Base-by-base conservation (phyloP, 2,329 filamentous ascomycete species). In the Epichloe scottii region DNA sequence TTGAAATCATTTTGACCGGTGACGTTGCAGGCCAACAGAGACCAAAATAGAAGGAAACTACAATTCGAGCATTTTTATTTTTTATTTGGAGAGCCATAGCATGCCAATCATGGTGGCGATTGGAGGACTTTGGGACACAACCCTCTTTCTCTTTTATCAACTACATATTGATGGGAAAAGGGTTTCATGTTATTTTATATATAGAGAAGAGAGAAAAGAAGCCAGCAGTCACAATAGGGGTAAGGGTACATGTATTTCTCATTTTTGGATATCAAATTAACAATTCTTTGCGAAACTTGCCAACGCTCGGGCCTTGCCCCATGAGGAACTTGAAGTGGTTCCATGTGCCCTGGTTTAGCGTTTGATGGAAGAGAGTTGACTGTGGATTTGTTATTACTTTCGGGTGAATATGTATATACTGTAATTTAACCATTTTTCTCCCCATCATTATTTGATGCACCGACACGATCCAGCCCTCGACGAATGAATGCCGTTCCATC, bases 1-100 rank as follows among this genome's bases (percentile, higher is more conserved):
- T 53, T 68, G 65, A n/a, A 48, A 11, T 14, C 1, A 2, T 3
- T 23, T 46, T 46, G 14, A 38, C 11, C 17, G 33, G 37, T 42
- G 46, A 42, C 37, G 51, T 46, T 46, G 51, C 46, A 26, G 49
- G 49, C 42, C 49, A 43, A 51, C 49, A 19, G 42, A 11, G 19
- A 17, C 44, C 30, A 26, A 14, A 14, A 34, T 21, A 21, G n/a
- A 48, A 10, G 15, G 6, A 43, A 43, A 42, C 3, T n/a, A 38
- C 26, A 10, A 34, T 42, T 15, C 3, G 19, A 15, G 17, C 15
- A 23, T 14, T 21, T 21, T n/a, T 26, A n/a, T 23, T 35, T 30
- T 43, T 26, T 51, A n/a, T 5, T 19, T 45, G 17, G 33, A 15
- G 50, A 40, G 46, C 44, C 40, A 39, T 14, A 23, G 33, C 40